Percentiles rank a stretch among this genome's conserved stretches.
Conservation (phyloP, 129 eudicot genomes). For the Lactuca saligna region DNA sequence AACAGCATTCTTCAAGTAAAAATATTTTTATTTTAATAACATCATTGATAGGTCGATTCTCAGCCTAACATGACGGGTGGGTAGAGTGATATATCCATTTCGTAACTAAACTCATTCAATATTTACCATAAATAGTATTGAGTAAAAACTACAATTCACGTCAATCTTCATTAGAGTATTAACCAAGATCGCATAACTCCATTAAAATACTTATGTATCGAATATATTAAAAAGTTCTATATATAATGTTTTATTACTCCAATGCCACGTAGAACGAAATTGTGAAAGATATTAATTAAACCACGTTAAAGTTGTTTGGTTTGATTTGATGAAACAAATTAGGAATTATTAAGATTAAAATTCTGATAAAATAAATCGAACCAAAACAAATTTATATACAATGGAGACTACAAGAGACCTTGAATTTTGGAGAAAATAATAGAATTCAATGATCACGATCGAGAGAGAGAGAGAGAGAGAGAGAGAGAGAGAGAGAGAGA, state of each 20-base stretch:
- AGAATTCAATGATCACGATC: too few species aligned
- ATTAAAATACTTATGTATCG: background rate
- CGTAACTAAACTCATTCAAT: background rate
- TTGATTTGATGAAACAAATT: background rate
- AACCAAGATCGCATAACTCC: background rate
- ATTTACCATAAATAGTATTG: background rate
- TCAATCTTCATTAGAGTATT: background rate
- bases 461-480: too few species aligned
- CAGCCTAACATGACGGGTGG: too few species aligned
- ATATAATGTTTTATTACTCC: background rate
- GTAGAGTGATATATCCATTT: slow-evolving; percentile 9
- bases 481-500: background rate
- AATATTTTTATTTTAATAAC: too few species aligned
- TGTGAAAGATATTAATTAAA: background rate
- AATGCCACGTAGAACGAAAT: background rate
- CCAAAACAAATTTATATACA: background rate
- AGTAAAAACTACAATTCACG: background rate
- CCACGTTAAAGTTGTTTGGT: background rate
- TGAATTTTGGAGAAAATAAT: too few species aligned
- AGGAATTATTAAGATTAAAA: background rate
- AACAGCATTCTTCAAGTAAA: too few species aligned
- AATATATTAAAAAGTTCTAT: background rate
- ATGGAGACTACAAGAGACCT: background rate
- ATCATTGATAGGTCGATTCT: too few species aligned
- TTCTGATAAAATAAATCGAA: background rate